These are phyloP conservation scores for Phialophora verrucosa DNA, from an alignment of 2,329 filamentous ascomycete genomes.

Conservation along the genomic window DNA sequence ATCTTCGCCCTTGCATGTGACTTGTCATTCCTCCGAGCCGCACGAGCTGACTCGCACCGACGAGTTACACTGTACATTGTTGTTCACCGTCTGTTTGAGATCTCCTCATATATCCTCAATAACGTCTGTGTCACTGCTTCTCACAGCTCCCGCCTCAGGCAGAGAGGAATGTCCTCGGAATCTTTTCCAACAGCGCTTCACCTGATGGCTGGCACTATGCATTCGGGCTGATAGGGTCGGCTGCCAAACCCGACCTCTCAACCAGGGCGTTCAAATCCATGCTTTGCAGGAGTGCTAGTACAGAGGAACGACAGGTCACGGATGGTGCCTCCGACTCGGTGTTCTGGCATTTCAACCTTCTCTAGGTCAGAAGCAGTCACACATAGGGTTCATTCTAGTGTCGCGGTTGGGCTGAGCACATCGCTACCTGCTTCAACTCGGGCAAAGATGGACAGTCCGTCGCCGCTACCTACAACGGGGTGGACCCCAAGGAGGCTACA, in stretches of 20 bases:
- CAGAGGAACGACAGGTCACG: neutral
- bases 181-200: neutral
- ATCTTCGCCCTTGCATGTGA: constrained; percentile 24
- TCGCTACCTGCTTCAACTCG: neutral
- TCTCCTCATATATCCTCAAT: neutral
- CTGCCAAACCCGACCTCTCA: neutral
- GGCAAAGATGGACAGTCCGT: neutral
- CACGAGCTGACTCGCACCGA: constrained; percentile 12
- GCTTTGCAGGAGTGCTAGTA: neutral
- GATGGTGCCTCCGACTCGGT: neutral
- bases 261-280: neutral
- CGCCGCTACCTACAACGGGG: neutral
- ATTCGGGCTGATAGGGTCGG: neutral
- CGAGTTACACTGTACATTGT: constrained; percentile 6
- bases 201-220: neutral
- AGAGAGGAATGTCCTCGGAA: neutral
- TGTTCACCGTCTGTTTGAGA: constrained; percentile 22
- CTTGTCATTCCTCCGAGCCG: constrained; percentile 20
- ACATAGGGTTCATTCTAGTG: neutral
- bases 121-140: neutral
- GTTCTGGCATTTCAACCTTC: neutral
- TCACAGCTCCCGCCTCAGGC: neutral
- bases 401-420: constrained; percentile 1
- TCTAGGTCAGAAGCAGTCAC: neutral
- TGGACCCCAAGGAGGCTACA: neutral